Evolutionary conservation across 192 early-diverging fungal species (phyloP), one percentile per base, ranked within the genome.

Genomic region (Lobulomyces angularis): DNA sequence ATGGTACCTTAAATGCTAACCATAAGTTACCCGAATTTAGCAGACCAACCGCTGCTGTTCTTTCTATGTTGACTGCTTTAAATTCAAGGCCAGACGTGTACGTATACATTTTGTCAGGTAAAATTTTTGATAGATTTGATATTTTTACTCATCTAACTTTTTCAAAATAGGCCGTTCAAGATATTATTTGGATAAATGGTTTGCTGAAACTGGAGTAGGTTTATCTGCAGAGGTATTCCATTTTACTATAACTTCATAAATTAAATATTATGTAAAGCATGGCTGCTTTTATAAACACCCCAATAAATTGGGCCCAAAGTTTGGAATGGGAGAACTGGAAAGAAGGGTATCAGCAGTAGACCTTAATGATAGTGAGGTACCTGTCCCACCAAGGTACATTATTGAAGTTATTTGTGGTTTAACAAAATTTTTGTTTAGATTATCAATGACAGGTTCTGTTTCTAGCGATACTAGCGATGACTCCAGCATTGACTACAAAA

Each of bases 281-380:
- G 96, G 96, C 6, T 87, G 90, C 53, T 99, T 97, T 65, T 94
- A 86, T 67, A 76, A 81, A 39, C 96, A 99, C 55, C 93, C 96
- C 19, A 61, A 61, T 8, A 60, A 56, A 0, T 69, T 86, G 26
- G 60, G 67, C 3, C 63, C 71, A 17, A 51, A 57, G 5, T 52
- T 82, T 21, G 74, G 72, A 33, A 40, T 46, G n/a, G 37, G 16
- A 19, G 32, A 35, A 3, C 31, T 11, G n/a, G n/a, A n/a, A n/a
- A n/a, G n/a, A n/a, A n/a, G n/a, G n/a, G n/a, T n/a, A n/a, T n/a
- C n/a, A n/a, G n/a, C n/a, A n/a, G n/a, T n/a, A n/a, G n/a, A n/a
- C n/a, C n/a, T n/a, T n/a, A n/a, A n/a, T n/a, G n/a, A n/a, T n/a
- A n/a, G n/a, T n/a, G n/a, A n/a, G n/a, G n/a, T n/a, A n/a, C n/a